A percentile compares a stretch with the other conserved stretches of the same genome.
Conservation (phyloP, 1,139 yeast genomes). For the Hyphopichia burtonii region DNA sequence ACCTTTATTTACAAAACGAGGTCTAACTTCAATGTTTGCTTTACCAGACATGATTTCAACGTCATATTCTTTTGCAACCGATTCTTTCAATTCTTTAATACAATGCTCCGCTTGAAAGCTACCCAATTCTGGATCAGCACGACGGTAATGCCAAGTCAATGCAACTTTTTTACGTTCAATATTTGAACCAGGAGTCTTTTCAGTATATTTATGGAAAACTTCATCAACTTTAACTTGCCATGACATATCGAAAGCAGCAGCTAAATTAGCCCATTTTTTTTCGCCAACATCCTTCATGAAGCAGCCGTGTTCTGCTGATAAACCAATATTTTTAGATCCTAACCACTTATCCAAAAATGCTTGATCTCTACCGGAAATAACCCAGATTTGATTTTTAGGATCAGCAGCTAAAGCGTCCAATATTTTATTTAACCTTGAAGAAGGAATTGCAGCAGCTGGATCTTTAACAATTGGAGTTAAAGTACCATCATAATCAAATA, state of each 20-base stretch:
- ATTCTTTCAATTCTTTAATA: constrained; percentile 57
- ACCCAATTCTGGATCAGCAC: constrained; percentile 92
- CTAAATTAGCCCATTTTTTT: constrained; percentile 75
- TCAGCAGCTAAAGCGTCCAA: constrained; percentile 65
- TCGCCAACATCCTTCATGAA: constrained; percentile 73
- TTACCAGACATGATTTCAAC: constrained; percentile 93
- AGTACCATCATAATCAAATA: constrained; percentile 97
- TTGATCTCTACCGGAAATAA: constrained; percentile 95
- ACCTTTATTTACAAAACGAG: constrained; percentile 91
- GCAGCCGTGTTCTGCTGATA: constrained; percentile 97
- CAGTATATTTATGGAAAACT: constrained; percentile 72
- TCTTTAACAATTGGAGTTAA: constrained; percentile 92
- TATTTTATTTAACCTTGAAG: constrained; percentile 63
- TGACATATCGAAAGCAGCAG: constrained; percentile 83
- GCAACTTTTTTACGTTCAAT: constrained; percentile 92
- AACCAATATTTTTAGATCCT: constrained; percentile 70
- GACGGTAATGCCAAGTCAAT: constrained; percentile 95
- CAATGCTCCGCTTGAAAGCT: constrained; percentile 79
- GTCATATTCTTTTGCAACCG: constrained; percentile 67
- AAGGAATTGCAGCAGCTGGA: constrained; percentile 98
- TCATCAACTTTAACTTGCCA: constrained; percentile 86
- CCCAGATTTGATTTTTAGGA: constrained; percentile 87
- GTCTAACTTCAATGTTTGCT: constrained; percentile 95
- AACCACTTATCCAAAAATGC: constrained; percentile 86
- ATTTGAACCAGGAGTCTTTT: constrained; percentile 85